Evolutionary conservation across 768 basidiomycete species (phyloP).

Genomic region (Rhodocollybia butyracea): DNA sequence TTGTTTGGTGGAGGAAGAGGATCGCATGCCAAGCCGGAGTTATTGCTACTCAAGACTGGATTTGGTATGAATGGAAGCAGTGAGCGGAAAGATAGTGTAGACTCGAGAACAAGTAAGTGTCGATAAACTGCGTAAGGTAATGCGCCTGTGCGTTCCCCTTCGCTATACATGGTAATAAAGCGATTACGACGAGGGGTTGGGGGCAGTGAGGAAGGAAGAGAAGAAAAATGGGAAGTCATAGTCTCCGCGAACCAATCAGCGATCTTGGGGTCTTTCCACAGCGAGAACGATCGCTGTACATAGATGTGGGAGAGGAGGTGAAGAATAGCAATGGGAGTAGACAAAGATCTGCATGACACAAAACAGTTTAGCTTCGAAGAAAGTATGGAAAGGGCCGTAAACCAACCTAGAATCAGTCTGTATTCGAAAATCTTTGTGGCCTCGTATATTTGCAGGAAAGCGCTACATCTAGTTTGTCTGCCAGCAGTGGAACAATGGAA

Average conservation of each 20-base stretch:
- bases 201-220: conserved; percentile 25
- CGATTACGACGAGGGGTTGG: conserved; percentile 13
- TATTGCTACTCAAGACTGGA: conserved; percentile 43
- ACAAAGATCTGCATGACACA: conserved; percentile 27
- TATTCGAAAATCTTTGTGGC: conserved; percentile 65
- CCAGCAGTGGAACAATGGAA: conserved; percentile 74
- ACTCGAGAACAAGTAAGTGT: conserved; percentile 74
- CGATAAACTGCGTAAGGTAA: conserved; percentile 61
- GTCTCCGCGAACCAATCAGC: conserved; percentile 70
- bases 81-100: conserved; percentile 48
- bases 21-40: conserved; percentile 61
- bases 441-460: conserved; percentile 56
- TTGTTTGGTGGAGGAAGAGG: conserved; percentile 72
- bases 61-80: conserved; percentile 73
- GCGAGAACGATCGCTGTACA: conserved; percentile 63
- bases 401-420: conserved; percentile 64
- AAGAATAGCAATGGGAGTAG: conserved; percentile 43
- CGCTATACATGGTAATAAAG: conserved; percentile 36
- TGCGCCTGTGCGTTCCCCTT: conserved; percentile 16
- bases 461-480: conserved; percentile 78
- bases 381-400: not conserved
- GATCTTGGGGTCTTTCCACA: conserved; percentile 78
- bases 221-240: conserved; percentile 40
- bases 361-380: conserved; percentile 10
- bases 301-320: conserved; percentile 90